Conservation (phyloP, 805 yeast genomes). For the Ogataea polymorpha region DNA sequence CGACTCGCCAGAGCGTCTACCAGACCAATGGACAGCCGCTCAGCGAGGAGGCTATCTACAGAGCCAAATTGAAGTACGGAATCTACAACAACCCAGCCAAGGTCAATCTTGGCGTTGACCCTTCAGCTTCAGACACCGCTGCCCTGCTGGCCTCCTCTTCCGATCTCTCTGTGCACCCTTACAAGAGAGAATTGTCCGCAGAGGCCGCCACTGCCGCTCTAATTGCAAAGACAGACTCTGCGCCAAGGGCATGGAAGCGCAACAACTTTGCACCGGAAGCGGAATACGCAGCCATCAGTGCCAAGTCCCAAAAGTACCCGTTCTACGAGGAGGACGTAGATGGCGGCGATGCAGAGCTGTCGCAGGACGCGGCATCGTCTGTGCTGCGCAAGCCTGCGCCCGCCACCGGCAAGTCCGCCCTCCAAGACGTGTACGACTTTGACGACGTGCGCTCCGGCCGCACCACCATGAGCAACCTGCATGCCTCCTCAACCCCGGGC, state of each 20-base stretch:
- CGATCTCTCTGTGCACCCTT: slow-evolving; percentile 61
- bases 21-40: slow-evolving; percentile 69
- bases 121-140: slow-evolving; percentile 71
- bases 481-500: slow-evolving; percentile 23
- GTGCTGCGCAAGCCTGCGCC: slow-evolving; percentile 32
- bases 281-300: slow-evolving; percentile 41
- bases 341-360: slow-evolving; percentile 36
- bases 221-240: slow-evolving; percentile 43
- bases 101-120: slow-evolving; percentile 58
- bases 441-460: slow-evolving; percentile 42
- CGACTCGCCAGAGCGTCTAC: slow-evolving; percentile 45
- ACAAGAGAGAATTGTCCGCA: slow-evolving; percentile 55
- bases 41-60: slow-evolving; percentile 71
- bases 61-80: slow-evolving; percentile 70
- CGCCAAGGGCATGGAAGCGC: slow-evolving; percentile 49
- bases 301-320: slow-evolving; percentile 33
- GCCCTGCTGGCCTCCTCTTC: slow-evolving; percentile 71
- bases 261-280: slow-evolving; percentile 44
- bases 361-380: slow-evolving; percentile 41
- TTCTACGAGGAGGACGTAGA: slow-evolving; percentile 23
- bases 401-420: slow-evolving; percentile 34
- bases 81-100: slow-evolving; percentile 51
- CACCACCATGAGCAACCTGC: slow-evolving; percentile 30
- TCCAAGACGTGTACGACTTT: slow-evolving; percentile 41
- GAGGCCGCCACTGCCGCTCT: slow-evolving; percentile 70